These are phyloP conservation scores for Coprinopsis sp. DNA, from an alignment of 768 basidiomycete species.

Conservation along the genomic window DNA sequence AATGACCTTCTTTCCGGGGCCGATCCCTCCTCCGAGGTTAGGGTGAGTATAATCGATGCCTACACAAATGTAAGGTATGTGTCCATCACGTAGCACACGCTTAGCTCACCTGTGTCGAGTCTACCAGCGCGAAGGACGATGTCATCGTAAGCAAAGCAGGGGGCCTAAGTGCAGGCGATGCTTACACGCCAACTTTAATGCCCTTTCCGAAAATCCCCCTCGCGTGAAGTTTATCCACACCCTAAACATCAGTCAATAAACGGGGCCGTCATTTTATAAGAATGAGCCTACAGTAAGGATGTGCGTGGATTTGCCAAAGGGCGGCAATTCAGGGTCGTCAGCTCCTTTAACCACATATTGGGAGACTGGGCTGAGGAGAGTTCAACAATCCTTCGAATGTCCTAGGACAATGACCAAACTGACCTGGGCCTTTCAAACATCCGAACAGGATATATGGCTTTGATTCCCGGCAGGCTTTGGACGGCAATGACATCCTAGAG, in stretches of 20 bases:
- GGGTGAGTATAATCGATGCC: slow-evolving; percentile 56
- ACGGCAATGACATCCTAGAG: slow-evolving; percentile 45
- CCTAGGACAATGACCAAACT: slow-evolving; percentile 4
- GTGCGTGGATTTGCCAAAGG: slow-evolving; percentile 48
- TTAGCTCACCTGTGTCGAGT: slow-evolving; percentile 41
- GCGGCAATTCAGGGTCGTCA: slow-evolving; percentile 37
- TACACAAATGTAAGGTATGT: slow-evolving; percentile 10
- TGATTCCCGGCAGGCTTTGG: slow-evolving; percentile 44
- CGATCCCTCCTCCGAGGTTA: slow-evolving; percentile 48
- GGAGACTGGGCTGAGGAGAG: slow-evolving; percentile 41
- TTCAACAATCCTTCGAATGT: too few species aligned
- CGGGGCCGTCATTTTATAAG: background rate
- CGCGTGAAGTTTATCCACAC: slow-evolving; percentile 63
- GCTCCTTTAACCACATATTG: slow-evolving; percentile 36
- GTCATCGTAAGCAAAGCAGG: background rate
- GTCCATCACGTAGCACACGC: background rate
- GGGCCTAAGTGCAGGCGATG: background rate
- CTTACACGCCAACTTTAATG: slow-evolving; percentile 63
- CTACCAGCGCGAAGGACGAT: slow-evolving; percentile 20
- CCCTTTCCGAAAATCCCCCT: slow-evolving; percentile 58
- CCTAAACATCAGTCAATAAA: slow-evolving; percentile 28
- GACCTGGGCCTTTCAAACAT: slow-evolving; percentile 40
- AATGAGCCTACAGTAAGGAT: slow-evolving; percentile 41
- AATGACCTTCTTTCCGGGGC: slow-evolving; percentile 47
- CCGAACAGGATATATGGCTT: slow-evolving; percentile 52